Evolutionary conservation across 257 asterid species (phyloP).

Genomic region (Solanum clarkiae): DNA sequence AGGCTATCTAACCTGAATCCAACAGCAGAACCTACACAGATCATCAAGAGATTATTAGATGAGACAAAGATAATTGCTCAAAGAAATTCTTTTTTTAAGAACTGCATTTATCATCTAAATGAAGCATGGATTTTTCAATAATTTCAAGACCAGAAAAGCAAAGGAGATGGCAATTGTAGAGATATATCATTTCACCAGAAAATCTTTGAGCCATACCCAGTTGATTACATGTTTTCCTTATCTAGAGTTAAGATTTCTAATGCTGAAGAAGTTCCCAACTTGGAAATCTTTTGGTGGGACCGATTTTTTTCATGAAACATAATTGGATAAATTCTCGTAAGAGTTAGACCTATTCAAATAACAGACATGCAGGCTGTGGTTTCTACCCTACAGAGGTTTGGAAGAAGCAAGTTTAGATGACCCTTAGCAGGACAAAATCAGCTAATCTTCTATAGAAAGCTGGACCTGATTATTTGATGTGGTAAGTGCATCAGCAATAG

Average conservation of each 20-base stretch:
- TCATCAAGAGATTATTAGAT: slow-evolving; percentile 7
- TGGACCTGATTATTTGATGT: background rate
- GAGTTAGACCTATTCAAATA: background rate
- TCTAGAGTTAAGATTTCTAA: background rate
- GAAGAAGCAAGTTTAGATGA: background rate
- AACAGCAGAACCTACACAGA: slow-evolving; percentile 68
- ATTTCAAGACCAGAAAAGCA: background rate
- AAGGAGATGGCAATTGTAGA: background rate
- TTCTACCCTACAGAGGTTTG: background rate
- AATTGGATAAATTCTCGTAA: background rate
- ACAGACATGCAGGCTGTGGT: background rate
- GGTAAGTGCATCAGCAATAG: background rate
- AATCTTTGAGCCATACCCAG: background rate
- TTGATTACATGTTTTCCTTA: background rate
- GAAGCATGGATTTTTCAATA: background rate
- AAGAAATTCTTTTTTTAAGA: background rate
- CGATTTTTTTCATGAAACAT: background rate
- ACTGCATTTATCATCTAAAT: background rate
- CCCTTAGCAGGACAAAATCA: background rate
- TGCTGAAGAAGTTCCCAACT: background rate
- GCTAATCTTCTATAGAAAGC: background rate
- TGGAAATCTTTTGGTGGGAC: background rate
- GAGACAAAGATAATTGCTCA: background rate
- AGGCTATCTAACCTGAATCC: slow-evolving; percentile 96
- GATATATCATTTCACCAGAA: background rate